Conservation (phyloP, 202 grass and related monocot genomes). For the Panicum virgatum region DNA sequence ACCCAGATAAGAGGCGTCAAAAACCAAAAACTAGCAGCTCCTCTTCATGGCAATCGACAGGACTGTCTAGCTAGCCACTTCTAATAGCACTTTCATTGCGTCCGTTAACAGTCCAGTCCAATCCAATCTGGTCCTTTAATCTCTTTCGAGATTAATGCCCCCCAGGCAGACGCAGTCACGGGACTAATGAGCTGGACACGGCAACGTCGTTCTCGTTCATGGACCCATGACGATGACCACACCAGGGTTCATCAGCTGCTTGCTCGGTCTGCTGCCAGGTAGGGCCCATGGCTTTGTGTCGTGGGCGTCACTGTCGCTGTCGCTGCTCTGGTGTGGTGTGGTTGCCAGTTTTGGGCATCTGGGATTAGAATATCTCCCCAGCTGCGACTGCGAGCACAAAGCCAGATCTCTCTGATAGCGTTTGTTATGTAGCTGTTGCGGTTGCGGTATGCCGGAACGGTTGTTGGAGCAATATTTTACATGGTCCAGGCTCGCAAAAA, state of each 20-base stretch:
- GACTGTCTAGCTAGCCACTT: not conserved
- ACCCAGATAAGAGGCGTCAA: too few species aligned
- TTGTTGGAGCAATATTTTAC: constrained; percentile 29
- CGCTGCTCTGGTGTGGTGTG: not conserved
- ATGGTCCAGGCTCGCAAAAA: not conserved
- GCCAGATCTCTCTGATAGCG: too few species aligned
- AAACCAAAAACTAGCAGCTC: constrained; percentile 14
- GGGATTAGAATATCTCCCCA: too few species aligned
- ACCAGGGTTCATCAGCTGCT: not conserved
- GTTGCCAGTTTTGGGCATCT: constrained; percentile 22
- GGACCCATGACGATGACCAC: constrained; percentile 6
- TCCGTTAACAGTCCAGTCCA: not conserved
- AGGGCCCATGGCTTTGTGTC: not conserved
- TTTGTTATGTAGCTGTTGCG: not conserved
- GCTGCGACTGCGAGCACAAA: too few species aligned
- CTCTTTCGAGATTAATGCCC: not conserved
- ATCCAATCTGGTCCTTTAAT: not conserved
- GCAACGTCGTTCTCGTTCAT: not conserved
- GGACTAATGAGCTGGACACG: not conserved
- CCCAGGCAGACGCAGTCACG: constrained; percentile 10
- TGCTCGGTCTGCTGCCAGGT: not conserved
- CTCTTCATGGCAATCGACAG: not conserved
- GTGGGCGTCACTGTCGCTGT: not conserved
- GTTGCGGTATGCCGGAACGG: too few species aligned
- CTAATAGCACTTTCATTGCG: not conserved